Evolutionary conservation across 305 asterid genomes (phyloP).

Genomic region (Fraxinus greggii): DNA sequence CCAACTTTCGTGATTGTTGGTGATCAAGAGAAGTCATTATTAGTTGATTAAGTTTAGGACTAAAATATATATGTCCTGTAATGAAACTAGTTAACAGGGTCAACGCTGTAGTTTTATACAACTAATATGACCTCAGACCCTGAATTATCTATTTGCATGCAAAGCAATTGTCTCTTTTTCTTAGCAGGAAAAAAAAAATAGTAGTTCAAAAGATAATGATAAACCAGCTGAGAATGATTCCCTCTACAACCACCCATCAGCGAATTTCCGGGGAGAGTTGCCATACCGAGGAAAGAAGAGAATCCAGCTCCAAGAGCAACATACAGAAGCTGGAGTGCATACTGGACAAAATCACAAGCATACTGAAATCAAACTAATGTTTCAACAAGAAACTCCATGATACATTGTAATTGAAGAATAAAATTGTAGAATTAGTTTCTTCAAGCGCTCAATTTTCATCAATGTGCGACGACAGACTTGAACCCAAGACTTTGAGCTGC

Average conservation of each 20-base stretch:
- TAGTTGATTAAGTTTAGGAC: background rate
- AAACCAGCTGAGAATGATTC: background rate
- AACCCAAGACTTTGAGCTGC: background rate
- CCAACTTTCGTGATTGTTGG: background rate
- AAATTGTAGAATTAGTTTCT: background rate
- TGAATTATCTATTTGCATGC: too few relatives aligned
- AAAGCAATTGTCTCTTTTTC: background rate
- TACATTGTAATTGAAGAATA: background rate
- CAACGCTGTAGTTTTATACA: background rate
- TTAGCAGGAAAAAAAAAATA: background rate
- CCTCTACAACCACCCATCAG: background rate
- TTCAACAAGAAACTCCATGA: background rate
- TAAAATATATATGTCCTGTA: background rate
- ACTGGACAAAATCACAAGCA: constrained; percentile 37
- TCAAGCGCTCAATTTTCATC: background rate
- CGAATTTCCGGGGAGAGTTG: background rate
- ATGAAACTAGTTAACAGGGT: background rate
- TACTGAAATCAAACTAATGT: background rate
- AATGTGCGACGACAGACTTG: background rate
- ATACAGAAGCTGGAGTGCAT: constrained; percentile 56
- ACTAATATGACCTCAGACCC: background rate
- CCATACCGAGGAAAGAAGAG: constrained; percentile 64
- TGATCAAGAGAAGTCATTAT: background rate
- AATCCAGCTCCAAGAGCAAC: constrained; percentile 67
- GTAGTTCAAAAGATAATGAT: background rate